phyloP scores from a whole-genome alignment of 202 grass and related monocot genomes.

The Panicum virgatum region DNA sequence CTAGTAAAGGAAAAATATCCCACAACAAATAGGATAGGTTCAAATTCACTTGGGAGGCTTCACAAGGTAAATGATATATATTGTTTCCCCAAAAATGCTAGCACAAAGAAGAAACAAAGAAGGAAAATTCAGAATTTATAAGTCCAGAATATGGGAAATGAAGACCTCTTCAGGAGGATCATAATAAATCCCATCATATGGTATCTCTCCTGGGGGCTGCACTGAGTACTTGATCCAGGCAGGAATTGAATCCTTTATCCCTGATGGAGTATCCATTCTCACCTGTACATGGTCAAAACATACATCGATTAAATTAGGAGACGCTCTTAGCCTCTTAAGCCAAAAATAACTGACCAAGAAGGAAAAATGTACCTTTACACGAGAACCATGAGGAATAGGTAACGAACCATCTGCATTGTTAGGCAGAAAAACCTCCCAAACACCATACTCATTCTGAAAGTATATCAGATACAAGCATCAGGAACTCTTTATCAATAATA shows the following conservation, averaged over 20 bases:
- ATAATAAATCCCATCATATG: slow-evolving; percentile 96
- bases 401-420: slow-evolving; percentile 89
- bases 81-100: slow-evolving; percentile 17
- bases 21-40: not conserved
- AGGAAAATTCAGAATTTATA: slow-evolving; percentile 9
- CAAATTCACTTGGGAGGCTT: not conserved
- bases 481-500: slow-evolving; percentile 35
- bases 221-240: slow-evolving; percentile 98
- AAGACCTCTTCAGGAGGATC: slow-evolving; percentile 87
- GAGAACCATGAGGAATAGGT: slow-evolving; percentile 87
- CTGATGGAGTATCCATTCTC: slow-evolving; percentile 91
- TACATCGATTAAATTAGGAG: not conserved
- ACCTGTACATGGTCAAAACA: slow-evolving; percentile 54
- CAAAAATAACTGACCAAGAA: slow-evolving; percentile 28
- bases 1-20: slow-evolving; percentile 18
- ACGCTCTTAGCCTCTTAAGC: slow-evolving; percentile 7
- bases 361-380: slow-evolving; percentile 71
- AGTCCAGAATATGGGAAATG: slow-evolving; percentile 15
- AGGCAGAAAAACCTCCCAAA: slow-evolving; percentile 96
- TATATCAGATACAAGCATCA: slow-evolving; percentile 28
- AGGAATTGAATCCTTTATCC: slow-evolving; percentile 98
- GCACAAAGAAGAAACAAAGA: slow-evolving; percentile 30
- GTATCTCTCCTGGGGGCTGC: slow-evolving; percentile 79
- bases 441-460: slow-evolving; percentile 79
- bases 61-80: not conserved